Evolutionary conservation across 2,329 filamentous ascomycete species (phyloP).

Genomic region (Lasiodiplodia sp.): DNA sequence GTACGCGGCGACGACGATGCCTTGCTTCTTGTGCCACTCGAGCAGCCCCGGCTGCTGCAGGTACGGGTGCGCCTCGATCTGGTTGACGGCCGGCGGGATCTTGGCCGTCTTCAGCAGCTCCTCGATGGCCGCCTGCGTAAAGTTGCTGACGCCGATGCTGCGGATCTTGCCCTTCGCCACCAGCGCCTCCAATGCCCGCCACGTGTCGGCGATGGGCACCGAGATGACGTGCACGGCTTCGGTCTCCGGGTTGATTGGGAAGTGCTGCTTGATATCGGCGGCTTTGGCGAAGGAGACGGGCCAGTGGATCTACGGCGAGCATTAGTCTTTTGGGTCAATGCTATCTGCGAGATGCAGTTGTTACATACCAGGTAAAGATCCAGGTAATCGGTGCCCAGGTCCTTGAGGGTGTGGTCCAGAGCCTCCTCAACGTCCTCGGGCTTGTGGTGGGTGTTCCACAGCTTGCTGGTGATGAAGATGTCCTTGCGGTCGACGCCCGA

Average conservation of each 20-base stretch:
- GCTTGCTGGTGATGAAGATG: constrained; percentile 65
- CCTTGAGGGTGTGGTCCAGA: constrained; percentile 64
- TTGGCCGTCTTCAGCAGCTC: constrained; percentile 38
- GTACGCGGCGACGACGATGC: constrained; percentile 57
- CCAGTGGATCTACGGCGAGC: constrained; percentile 60
- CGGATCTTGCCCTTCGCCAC: constrained; percentile 52
- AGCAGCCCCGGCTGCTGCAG: constrained; percentile 69
- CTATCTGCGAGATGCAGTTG: too few species aligned
- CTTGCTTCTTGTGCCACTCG: constrained; percentile 58
- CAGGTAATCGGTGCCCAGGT: constrained; percentile 67
- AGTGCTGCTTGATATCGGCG: constrained; percentile 69
- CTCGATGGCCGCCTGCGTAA: constrained; percentile 35
- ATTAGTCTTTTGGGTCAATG: neutral
- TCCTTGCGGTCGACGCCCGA: constrained; percentile 54
- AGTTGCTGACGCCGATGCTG: constrained; percentile 48
- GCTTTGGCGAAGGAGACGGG: constrained; percentile 74
- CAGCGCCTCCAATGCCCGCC: constrained; percentile 50
- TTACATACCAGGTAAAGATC: constrained; percentile 58
- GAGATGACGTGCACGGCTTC: constrained; percentile 49
- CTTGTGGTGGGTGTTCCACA: constrained; percentile 93
- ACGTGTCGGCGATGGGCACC: constrained; percentile 52
- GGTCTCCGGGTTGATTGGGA: constrained; percentile 64
- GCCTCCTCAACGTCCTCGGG: constrained; percentile 65
- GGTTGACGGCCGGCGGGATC: constrained; percentile 60
- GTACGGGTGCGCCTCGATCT: constrained; percentile 73